Base-by-base conservation (phyloP, 345 rosid genomes). In the Brassica juncea region DNA sequence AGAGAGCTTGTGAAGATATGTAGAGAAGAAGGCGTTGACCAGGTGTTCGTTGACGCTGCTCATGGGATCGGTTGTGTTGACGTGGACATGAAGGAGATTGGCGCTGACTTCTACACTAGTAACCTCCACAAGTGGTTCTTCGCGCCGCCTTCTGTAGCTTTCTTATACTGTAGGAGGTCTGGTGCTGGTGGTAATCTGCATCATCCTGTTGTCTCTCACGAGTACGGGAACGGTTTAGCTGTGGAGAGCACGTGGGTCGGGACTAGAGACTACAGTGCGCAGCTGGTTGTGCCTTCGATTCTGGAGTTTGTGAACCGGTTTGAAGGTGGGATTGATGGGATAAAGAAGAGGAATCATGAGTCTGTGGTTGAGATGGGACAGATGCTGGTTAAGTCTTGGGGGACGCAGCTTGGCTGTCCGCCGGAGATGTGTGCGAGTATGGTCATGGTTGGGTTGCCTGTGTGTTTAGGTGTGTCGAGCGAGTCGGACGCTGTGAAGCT, bases 111-210 rank as follows among this genome's bases (percentile, higher is more conserved):
- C 76, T 95, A 95, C 52, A 84, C 89, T 0, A 90, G 98, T 66
- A 93, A 93, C 71, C 87, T 95, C 78, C 91, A 93, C 34, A 95
- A 95, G 68, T 95, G 99, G 99, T 90, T 93, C 66, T 95, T 95
- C 75, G 90, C 97, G 8, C 99, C 98, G 0, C 99, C 99, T n/a
- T 85, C 98, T 0, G 94, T 87, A 3, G 97, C 99, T 0, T 91
- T 95, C 85, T 82, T 93, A 88, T 89, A 95, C 62, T 92, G 94
- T 70, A 89, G 74, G 76, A 91, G 72, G 27, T 83, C 90, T 1
- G 74, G 52, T 11, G 75, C 28, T 35, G 49, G 10, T 37, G 44
- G 44, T 37, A 8, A 91, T 77, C 78, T 91, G 87, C 99, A 94
- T 80, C 99, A 94, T 52, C 99, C 97, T 0, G 99, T 94, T 12